These are phyloP conservation scores for Pisolithus thermaeus DNA, from an alignment of 1,284 basidiomycete genomes.

Conservation along the genomic window DNA sequence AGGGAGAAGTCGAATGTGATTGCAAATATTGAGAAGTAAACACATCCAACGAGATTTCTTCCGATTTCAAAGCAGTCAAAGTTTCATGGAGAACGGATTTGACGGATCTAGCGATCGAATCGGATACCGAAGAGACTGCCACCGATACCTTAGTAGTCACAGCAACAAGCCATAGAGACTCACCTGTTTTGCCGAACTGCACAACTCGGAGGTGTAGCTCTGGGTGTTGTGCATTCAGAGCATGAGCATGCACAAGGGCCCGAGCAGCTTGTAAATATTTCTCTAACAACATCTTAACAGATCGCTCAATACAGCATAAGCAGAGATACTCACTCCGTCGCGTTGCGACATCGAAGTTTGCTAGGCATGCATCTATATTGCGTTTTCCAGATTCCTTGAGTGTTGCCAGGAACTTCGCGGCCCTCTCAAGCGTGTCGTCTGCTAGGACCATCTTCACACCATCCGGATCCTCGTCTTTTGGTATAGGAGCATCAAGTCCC, in stretches of 20 bases:
- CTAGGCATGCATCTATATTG: constrained; percentile 69
- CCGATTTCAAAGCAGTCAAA: constrained; percentile 50
- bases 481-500: constrained; percentile 56
- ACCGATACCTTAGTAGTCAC: not conserved
- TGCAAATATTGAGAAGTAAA: constrained; percentile 78
- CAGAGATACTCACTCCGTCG: constrained; percentile 49
- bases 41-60: constrained; percentile 51
- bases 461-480: constrained; percentile 81
- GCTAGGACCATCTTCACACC: constrained; percentile 66
- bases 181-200: constrained; percentile 56
- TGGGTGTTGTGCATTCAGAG: constrained; percentile 55
- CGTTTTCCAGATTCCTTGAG: constrained; percentile 49
- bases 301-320: not conserved
- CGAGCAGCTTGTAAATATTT: constrained; percentile 76
- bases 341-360: constrained; percentile 75
- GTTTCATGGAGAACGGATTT: constrained; percentile 38
- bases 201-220: constrained; percentile 69
- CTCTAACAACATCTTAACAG: constrained; percentile 38
- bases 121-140: constrained; percentile 38
- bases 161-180: constrained; percentile 12
- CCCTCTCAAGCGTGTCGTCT: constrained; percentile 71
- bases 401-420: constrained; percentile 69
- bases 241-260: constrained; percentile 59
- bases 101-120: constrained; percentile 38
- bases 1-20: constrained; percentile 43